Conservation (phyloP, 345 rosid genomes). For the Hibiscus tridactylites region DNA sequence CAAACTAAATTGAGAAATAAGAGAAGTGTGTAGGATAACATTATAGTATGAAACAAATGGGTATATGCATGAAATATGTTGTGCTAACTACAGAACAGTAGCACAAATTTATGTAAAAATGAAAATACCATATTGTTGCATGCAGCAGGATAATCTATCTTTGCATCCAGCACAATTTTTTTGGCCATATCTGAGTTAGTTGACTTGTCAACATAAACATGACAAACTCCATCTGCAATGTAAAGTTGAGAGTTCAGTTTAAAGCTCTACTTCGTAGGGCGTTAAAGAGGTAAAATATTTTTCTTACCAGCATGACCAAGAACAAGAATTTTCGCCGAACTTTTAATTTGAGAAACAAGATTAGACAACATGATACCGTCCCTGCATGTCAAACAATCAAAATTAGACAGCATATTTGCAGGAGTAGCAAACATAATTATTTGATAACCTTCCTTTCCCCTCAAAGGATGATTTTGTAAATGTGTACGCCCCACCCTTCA, state of each 20-base stretch:
- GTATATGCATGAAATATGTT: neutral
- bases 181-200: constrained; percentile 55
- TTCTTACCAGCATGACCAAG: constrained; percentile 76
- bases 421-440: too few species aligned
- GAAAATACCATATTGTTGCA: constrained; percentile 60
- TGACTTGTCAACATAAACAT: constrained; percentile 54
- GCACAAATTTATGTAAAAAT: neutral
- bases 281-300: neutral
- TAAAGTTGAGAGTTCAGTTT: neutral
- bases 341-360: constrained; percentile 58
- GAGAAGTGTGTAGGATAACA: too few species aligned
- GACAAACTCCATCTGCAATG: constrained; percentile 65
- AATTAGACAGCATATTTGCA: too few species aligned
- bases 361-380: too few species aligned
- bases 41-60: neutral
- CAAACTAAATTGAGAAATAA: too few species aligned
- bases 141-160: constrained; percentile 67
- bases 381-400: too few species aligned
- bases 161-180: constrained; percentile 53
- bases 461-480: too few species aligned
- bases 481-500: too few species aligned
- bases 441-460: too few species aligned
- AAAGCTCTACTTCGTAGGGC: neutral
- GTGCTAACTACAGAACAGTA: neutral
- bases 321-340: constrained; percentile 69